These are phyloP conservation scores for Moricandia arvensis DNA, from an alignment of 345 rosid genomes.

Conservation along the genomic window DNA sequence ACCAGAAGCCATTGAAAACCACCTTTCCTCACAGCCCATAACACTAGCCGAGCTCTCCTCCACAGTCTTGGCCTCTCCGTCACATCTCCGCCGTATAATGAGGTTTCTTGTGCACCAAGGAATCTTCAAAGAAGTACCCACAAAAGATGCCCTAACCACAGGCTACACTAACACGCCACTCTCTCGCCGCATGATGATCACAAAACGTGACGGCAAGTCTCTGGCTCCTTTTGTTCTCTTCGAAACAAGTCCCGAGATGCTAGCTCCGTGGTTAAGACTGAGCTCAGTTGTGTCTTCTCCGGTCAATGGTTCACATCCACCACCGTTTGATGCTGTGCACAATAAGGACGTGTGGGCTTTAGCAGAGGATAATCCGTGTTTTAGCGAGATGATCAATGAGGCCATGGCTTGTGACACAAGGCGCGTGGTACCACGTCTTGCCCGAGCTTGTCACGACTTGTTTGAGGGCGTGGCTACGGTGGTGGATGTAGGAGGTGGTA, in stretches of 20 bases:
- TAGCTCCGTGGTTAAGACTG: conserved; percentile 59
- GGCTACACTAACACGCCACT: conserved; percentile 56
- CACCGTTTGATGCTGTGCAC: too few relatives aligned
- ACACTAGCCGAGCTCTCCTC: conserved; percentile 54
- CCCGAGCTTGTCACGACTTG: conserved; percentile 45
- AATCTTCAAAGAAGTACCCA: conserved; percentile 45
- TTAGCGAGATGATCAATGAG: conserved; percentile 45
- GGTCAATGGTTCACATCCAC: not conserved
- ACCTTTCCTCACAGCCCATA: conserved; percentile 41
- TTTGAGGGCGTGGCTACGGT: conserved; percentile 52
- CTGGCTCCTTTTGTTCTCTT: conserved; percentile 46
- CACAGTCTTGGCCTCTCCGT: conserved; percentile 45
- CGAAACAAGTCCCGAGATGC: conserved; percentile 50
- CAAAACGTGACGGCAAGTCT: conserved; percentile 39
- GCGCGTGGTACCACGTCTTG: conserved; percentile 36
- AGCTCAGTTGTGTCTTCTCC: conserved; percentile 40
- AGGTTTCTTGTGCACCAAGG: conserved; percentile 55
- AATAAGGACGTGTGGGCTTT: conserved; percentile 36
- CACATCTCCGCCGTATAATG: conserved; percentile 61
- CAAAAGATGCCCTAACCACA: conserved; percentile 8
- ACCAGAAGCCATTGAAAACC: conserved; percentile 59
- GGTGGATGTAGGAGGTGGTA: conserved; percentile 80
- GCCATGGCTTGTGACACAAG: conserved; percentile 69
- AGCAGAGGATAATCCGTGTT: conserved; percentile 39
- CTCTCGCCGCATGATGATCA: conserved; percentile 50